phyloP scores from a whole-genome alignment of 1,284 basidiomycete genomes.

The Pascua guehoae region DNA sequence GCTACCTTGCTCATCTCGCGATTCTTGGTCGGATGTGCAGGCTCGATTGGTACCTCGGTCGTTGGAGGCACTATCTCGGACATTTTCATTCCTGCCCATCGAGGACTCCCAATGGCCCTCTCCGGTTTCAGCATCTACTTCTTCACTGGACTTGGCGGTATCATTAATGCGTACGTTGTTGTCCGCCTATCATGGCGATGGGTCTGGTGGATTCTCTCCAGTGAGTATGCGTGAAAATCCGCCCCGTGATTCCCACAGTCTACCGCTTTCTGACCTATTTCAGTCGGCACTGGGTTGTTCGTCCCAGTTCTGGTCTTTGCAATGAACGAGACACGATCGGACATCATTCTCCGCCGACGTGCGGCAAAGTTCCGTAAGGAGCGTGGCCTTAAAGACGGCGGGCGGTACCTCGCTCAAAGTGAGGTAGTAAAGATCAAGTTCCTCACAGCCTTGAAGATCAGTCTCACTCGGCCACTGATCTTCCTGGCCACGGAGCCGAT shows the following conservation, averaged over 20 bases:
- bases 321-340: slow-evolving; percentile 46
- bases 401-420: slow-evolving; percentile 46
- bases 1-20: slow-evolving; percentile 65
- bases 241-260: neutral
- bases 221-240: slow-evolving; percentile 30
- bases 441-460: slow-evolving; percentile 32
- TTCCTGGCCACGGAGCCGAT: slow-evolving; percentile 71
- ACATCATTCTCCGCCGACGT: slow-evolving; percentile 40
- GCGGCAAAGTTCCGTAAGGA: slow-evolving; percentile 36
- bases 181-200: slow-evolving; percentile 69
- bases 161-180: slow-evolving; percentile 66
- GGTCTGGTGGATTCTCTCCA: slow-evolving; percentile 75
- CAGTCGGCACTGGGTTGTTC: slow-evolving; percentile 30
- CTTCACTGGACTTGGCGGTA: slow-evolving; percentile 12
- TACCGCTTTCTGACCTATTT: slow-evolving; percentile 14
- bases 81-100: slow-evolving; percentile 50
- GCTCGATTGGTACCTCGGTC: slow-evolving; percentile 63
- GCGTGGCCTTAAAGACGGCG: slow-evolving; percentile 34
- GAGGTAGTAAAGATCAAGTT: slow-evolving; percentile 44
- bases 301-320: slow-evolving; percentile 34
- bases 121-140: slow-evolving; percentile 10
- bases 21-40: slow-evolving; percentile 62
- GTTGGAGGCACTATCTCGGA: slow-evolving; percentile 74
- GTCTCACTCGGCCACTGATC: slow-evolving; percentile 41
- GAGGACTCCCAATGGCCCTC: slow-evolving; percentile 16